phyloP scores from a whole-genome alignment of 495 filamentous ascomycete genomes.

The Aspergillus wentii region DNA sequence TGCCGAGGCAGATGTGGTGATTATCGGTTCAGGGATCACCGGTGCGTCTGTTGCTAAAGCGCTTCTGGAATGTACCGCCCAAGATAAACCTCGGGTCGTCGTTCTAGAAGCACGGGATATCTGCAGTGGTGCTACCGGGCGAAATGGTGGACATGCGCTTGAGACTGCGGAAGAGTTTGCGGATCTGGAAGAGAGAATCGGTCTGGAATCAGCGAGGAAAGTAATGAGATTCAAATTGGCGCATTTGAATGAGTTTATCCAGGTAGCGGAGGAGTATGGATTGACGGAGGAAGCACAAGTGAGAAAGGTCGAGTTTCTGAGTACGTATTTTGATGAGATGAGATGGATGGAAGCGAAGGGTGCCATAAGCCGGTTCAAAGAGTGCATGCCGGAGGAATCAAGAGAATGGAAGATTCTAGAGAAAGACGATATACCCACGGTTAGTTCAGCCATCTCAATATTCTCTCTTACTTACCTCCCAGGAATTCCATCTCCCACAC shows the following conservation, averaged over 20 bases:
- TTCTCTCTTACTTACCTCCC: not conserved
- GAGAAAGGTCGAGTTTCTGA: slow-evolving; percentile 28
- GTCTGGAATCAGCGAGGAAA: slow-evolving; percentile 20
- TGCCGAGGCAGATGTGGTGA: slow-evolving; percentile 52
- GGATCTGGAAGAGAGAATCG: slow-evolving; percentile 17
- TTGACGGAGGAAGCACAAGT: slow-evolving; percentile 19
- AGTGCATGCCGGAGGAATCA: slow-evolving; percentile 26
- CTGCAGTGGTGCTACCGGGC: slow-evolving; percentile 76
- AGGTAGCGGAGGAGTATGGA: slow-evolving; percentile 24
- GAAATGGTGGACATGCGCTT: slow-evolving; percentile 43
- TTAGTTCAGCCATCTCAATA: slow-evolving; percentile 3
- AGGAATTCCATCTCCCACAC: slow-evolving; percentile 34
- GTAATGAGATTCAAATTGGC: slow-evolving; percentile 23
- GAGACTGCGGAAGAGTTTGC: slow-evolving; percentile 23
- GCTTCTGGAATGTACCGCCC: slow-evolving; percentile 41
- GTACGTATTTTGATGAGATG: slow-evolving; percentile 23
- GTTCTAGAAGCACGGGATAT: slow-evolving; percentile 77
- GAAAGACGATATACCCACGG: slow-evolving; percentile 17
- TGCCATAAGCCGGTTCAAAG: slow-evolving; percentile 19
- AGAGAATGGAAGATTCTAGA: slow-evolving; percentile 23
- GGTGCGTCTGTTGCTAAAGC: slow-evolving; percentile 62
- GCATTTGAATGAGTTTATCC: slow-evolving; percentile 27
- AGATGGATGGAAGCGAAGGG: slow-evolving; percentile 19
- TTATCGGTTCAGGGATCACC: slow-evolving; percentile 70
- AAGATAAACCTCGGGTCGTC: slow-evolving; percentile 44